Conservation (phyloP, 2,329 filamentous ascomycete species). For the Xylariaceae sp. region DNA sequence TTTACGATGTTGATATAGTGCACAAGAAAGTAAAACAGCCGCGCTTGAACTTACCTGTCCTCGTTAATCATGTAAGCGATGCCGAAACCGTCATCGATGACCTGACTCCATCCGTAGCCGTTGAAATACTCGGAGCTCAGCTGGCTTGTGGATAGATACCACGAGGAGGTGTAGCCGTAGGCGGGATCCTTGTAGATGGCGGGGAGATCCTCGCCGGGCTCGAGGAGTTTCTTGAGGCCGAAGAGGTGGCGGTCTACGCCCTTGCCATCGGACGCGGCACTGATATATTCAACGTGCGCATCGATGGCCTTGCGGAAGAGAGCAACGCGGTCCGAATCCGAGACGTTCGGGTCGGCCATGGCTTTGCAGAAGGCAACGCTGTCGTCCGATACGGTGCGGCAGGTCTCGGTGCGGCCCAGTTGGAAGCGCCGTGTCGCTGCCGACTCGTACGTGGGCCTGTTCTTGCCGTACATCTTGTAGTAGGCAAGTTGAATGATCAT, state of each 20-base stretch:
- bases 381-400: conserved; percentile 85
- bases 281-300: conserved; percentile 85
- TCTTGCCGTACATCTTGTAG: conserved; percentile 98
- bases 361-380: conserved; percentile 85
- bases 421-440: conserved; percentile 94
- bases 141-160: conserved; percentile 87
- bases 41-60: conserved; percentile 61
- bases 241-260: conserved; percentile 97
- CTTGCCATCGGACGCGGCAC: conserved; percentile 82
- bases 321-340: conserved; percentile 62
- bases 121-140: conserved; percentile 97
- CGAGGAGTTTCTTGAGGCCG: conserved; percentile 85
- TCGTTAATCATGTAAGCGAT: conserved; percentile 99
- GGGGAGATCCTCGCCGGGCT: conserved; percentile 75
- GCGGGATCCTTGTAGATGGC: conserved; percentile 83
- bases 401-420: conserved; percentile 93
- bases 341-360: conserved; percentile 66
- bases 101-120: conserved; percentile 97
- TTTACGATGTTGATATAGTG: too few species aligned
- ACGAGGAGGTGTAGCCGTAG: conserved; percentile 76
- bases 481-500: conserved; percentile 99
- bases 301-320: conserved; percentile 79
- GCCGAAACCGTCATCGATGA: conserved; percentile 91
- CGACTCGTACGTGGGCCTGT: conserved; percentile 95
- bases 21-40: neutral